Percentiles rank a stretch among this genome's conserved stretches.
Conservation (phyloP, 495 filamentous ascomycete genomes). For the Arthonia radiata region DNA sequence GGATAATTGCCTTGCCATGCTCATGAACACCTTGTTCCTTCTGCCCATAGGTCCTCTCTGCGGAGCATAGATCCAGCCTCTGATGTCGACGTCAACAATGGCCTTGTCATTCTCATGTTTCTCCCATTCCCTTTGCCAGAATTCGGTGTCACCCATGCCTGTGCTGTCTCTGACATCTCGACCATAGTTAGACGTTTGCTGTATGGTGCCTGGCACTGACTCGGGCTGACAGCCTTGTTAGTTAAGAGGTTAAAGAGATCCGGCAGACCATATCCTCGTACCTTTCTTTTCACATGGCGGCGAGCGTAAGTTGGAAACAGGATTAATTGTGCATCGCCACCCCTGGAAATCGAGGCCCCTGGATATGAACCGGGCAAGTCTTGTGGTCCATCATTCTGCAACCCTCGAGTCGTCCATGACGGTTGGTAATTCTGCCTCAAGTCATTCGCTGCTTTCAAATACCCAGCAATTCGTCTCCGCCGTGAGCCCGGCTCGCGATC, state of each 20-base stretch:
- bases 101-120: slow-evolving; percentile 50
- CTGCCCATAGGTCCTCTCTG: slow-evolving; percentile 66
- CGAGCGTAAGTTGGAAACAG: slow-evolving; percentile 80
- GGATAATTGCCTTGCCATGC: slow-evolving; percentile 58
- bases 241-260: slow-evolving; percentile 2
- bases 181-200: slow-evolving; percentile 12
- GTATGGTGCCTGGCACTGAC: slow-evolving; percentile 13
- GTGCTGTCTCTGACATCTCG: slow-evolving; percentile 13
- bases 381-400: slow-evolving; percentile 23
- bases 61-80: slow-evolving; percentile 82
- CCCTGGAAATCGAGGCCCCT: slow-evolving; percentile 50
- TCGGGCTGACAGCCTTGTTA: slow-evolving; percentile 4
- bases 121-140: slow-evolving; percentile 45
- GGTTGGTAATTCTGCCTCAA: slow-evolving; percentile 54
- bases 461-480: slow-evolving; percentile 61
- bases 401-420: slow-evolving; percentile 23
- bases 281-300: slow-evolving; percentile 28
- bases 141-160: slow-evolving; percentile 29
- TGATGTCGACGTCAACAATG: slow-evolving; percentile 75
- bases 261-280: slow-evolving; percentile 5
- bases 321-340: slow-evolving; percentile 75
- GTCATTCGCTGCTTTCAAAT: slow-evolving; percentile 74
- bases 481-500: slow-evolving; percentile 37
- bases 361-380: slow-evolving; percentile 58
- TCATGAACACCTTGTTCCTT: slow-evolving; percentile 65